Conservation (phyloP, 345 rosid genomes). For the Barbarea vulgaris region DNA sequence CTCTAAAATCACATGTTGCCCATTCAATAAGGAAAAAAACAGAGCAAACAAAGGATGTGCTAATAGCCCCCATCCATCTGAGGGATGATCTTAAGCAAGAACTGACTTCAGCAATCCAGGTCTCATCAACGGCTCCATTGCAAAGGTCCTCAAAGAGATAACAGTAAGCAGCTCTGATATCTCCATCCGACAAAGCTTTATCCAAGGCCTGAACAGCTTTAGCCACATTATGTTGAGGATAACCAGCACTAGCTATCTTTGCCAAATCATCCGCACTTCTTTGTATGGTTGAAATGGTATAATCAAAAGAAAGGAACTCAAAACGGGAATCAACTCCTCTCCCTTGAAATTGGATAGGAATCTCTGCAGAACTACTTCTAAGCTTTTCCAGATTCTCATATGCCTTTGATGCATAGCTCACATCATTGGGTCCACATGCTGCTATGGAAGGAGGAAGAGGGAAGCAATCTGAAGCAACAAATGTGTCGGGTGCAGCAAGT, state of each 20-base stretch:
- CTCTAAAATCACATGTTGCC: constrained; percentile 96
- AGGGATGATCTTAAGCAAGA: constrained; percentile 83
- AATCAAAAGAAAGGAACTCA: constrained; percentile 71
- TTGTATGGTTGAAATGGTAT: constrained; percentile 71
- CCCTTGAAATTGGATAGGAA: constrained; percentile 54
- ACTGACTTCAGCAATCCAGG: constrained; percentile 87
- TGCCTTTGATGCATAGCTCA: constrained; percentile 64
- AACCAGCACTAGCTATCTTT: constrained; percentile 69
- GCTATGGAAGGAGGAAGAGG: constrained; percentile 81
- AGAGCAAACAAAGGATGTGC: constrained; percentile 69
- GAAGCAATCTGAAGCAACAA: constrained; percentile 93
- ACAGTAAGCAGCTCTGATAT: constrained; percentile 61
- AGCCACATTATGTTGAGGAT: constrained; percentile 69
- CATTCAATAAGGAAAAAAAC: constrained; percentile 94
- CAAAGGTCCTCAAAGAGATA: constrained; percentile 78
- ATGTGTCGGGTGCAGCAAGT: constrained; percentile 89
- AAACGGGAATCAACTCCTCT: constrained; percentile 73
- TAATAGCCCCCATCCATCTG: constrained; percentile 77
- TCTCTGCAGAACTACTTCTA: constrained; percentile 55
- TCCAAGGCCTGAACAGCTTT: constrained; percentile 93
- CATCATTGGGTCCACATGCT: constrained; percentile 70
- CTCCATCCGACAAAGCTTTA: constrained; percentile 79
- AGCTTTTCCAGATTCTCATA: constrained; percentile 69
- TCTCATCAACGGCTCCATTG: constrained; percentile 70
- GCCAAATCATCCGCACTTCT: constrained; percentile 78